phyloP scores from a whole-genome alignment of 495 filamentous ascomycete genomes.

The Trichoderma reesei region DNA sequence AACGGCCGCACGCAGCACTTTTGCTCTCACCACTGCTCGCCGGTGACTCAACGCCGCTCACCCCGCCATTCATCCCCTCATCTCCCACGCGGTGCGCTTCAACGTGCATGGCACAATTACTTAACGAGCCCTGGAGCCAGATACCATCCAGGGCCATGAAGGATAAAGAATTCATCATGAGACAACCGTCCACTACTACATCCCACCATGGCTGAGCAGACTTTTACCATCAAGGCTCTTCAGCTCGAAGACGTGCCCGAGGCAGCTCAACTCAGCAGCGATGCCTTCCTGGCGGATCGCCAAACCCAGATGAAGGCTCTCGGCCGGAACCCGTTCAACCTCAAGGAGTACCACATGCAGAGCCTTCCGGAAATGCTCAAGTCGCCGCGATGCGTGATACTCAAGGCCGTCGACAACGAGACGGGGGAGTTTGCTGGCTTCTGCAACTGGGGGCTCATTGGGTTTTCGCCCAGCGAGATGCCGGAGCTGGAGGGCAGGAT shows the following conservation, averaged over 20 bases:
- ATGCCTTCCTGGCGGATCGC: slow-evolving; percentile 12
- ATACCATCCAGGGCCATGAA: not conserved
- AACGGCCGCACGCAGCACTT: no score
- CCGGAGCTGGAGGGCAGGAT: not conserved
- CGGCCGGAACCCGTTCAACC: slow-evolving; percentile 12
- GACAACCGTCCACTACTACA: not conserved
- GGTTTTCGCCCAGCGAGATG: not conserved
- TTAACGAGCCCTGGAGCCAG: not conserved
- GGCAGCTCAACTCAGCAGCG: slow-evolving; percentile 12
- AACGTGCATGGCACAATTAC: not conserved
- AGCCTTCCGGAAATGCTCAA: not conserved
- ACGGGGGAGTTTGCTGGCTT: slow-evolving; percentile 8
- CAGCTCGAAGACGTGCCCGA: slow-evolving; percentile 12
- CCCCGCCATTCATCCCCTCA: not conserved
- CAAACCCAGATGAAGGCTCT: slow-evolving; percentile 14
- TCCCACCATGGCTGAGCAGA: not conserved
- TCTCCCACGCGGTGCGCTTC: no score
- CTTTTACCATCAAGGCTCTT: slow-evolving; percentile 9
- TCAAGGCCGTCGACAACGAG: slow-evolving; percentile 1
- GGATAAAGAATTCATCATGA: not conserved
- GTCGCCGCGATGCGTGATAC: not conserved
- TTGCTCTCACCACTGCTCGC: not conserved
- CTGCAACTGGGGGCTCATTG: slow-evolving; percentile 6
- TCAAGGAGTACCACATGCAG: slow-evolving; percentile 1
- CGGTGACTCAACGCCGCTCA: not conserved